A percentile compares a stretch with the other conserved stretches of the same genome.
phyloP scores from a whole-genome alignment of 2,329 filamentous ascomycete genomes.

The Xylaria hypoxylon region DNA sequence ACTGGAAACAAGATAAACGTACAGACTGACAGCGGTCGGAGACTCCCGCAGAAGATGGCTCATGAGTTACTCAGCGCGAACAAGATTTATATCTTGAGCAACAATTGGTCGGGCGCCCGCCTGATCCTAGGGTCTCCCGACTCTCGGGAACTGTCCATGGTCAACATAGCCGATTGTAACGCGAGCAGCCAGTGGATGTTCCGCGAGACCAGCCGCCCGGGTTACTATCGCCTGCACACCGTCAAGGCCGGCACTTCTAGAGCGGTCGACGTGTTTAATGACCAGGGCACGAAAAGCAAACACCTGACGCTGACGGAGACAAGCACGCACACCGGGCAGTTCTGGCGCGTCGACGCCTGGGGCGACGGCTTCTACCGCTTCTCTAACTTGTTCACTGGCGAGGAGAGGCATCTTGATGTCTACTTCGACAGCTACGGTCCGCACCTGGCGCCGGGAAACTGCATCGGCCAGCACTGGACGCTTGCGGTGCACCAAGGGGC shows the following conservation, averaged over 20 bases:
- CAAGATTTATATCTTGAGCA: not conserved
- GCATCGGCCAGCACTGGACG: slow-evolving; percentile 5
- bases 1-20: not conserved
- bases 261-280: not conserved
- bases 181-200: not conserved
- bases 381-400: not conserved
- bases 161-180: not conserved
- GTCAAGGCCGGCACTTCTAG: not conserved
- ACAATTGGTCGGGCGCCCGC: slow-evolving; percentile 1
- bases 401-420: not conserved
- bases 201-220: not conserved
- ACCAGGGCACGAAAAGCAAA: not conserved
- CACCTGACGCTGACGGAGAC: not conserved
- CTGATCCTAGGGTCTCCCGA: not conserved
- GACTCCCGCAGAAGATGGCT: not conserved
- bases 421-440: slow-evolving; percentile 1
- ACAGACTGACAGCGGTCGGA: not conserved
- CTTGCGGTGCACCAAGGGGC: not conserved
- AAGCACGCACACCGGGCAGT: not conserved
- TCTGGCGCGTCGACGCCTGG: slow-evolving; percentile 3
- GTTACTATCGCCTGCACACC: not conserved
- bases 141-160: not conserved
- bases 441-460: not conserved
- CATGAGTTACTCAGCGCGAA: not conserved
- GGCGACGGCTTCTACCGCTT: not conserved